Evolutionary conservation across 176 grass and related monocot species (phyloP), one percentile per base, ranked within the genome.

Genomic region (Tuctoria greenei): DNA sequence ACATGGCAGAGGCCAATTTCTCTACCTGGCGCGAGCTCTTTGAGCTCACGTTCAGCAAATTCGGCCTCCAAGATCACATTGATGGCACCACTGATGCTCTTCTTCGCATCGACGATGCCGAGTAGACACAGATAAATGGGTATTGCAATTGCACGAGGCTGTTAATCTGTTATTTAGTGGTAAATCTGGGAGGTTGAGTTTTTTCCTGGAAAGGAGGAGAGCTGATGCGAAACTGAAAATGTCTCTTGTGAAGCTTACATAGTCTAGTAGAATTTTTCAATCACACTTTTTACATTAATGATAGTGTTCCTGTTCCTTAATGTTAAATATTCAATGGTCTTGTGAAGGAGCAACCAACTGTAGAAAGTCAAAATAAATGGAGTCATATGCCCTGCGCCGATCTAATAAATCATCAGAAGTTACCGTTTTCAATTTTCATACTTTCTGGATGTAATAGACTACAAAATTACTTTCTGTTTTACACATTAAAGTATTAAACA

Each of bases 391-490:
- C 43, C 27, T 28, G 12, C 18, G 38, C 6, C 3, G 25, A 4
- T 78, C 10, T 73, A 36, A 36, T 31, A 67, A 72, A 23, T 50
- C 31, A 74, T 80, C 10, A 43, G 4, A 40, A 62, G 9, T 42
- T 35, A 27, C 25, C n/a, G n/a, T n/a, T n/a, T n/a, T 74, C 64
- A n/a, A n/a, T 66, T 4, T 13, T 52, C 15, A n/a, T 51, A 4
- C 24, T 55, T 81, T 39, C 21, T 58, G 65, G 28, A 41, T 47
- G 46, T 13, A 70, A 45, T 76, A 40, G 73, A 61, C 24, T 67
- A 24, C 10, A 63, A 75, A 26, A 31, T 2, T 66, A 17, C 17
- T 16, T 24, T 80, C 18, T 47, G 49, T 47, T 74, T 66, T 67
- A 21, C 69, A 60, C 63, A 49, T 18, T 60, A 31, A 45, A 74